These are phyloP conservation scores for Megacollybia marginata DNA, from an alignment of 768 basidiomycete species.

Conservation along the genomic window DNA sequence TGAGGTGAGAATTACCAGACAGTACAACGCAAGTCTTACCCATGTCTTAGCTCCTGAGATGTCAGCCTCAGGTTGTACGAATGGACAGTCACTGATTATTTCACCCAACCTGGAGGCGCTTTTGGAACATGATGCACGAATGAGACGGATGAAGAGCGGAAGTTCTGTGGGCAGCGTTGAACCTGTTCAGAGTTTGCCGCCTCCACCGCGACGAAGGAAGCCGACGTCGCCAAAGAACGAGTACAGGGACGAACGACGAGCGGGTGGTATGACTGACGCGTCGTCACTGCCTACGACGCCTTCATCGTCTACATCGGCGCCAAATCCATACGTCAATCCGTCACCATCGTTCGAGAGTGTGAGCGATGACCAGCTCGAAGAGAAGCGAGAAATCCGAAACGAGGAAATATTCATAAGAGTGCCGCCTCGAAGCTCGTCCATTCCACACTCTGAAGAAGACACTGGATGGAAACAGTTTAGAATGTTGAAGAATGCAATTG, in stretches of 20 bases:
- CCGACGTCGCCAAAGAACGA: not conserved
- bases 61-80: no score
- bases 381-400: constrained; percentile 4
- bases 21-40: no score
- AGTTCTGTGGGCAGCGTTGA: not conserved
- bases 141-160: constrained; percentile 17
- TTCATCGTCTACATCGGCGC: not conserved
- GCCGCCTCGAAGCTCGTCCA: no score
- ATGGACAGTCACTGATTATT: constrained; percentile 30
- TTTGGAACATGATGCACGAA: constrained; percentile 48
- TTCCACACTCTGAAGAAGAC: no score
- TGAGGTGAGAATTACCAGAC: no score
- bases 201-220: constrained; percentile 19
- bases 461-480: no score
- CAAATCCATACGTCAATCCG: constrained; percentile 42
- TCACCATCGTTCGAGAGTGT: constrained; percentile 29
- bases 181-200: constrained; percentile 20
- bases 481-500: no score
- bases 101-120: constrained; percentile 55
- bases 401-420: no score
- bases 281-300: not conserved
- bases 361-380: constrained; percentile 1
- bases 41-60: no score
- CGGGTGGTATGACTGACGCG: no score
- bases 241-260: no score